A percentile compares a stretch with the other conserved stretches of the same genome.
phyloP scores from a whole-genome alignment of 2,329 filamentous ascomycete genomes.

The Penicillium capsulatum region DNA sequence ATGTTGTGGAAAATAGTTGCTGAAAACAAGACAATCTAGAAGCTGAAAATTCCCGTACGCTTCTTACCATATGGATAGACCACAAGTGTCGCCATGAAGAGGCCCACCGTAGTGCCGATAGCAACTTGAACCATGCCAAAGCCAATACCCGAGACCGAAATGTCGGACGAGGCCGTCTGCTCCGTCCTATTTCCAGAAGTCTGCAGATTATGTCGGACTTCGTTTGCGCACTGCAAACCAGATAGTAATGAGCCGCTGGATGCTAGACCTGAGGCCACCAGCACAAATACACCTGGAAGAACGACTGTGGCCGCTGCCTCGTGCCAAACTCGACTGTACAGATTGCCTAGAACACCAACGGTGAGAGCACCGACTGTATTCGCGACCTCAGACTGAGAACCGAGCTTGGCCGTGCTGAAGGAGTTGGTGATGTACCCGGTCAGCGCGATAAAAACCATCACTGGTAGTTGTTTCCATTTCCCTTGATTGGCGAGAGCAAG shows the following conservation, averaged over 20 bases:
- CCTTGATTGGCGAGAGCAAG: constrained; percentile 78
- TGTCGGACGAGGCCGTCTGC: constrained; percentile 23
- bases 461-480: constrained; percentile 72
- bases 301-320: constrained; percentile 81
- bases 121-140: constrained; percentile 50
- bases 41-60: constrained; percentile 48
- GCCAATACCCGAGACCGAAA: constrained; percentile 46
- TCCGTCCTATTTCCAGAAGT: constrained; percentile 23
- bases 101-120: constrained; percentile 48
- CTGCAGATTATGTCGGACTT: constrained; percentile 39
- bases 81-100: constrained; percentile 47
- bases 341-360: constrained; percentile 75
- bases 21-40: too few relatives aligned
- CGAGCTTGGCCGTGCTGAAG: constrained; percentile 66
- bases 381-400: constrained; percentile 67
- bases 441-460: constrained; percentile 72
- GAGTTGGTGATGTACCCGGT: constrained; percentile 74
- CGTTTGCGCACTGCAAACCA: constrained; percentile 56
- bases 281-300: constrained; percentile 79
- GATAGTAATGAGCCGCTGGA: constrained; percentile 56
- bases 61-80: constrained; percentile 49
- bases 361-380: constrained; percentile 74
- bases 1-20: too few relatives aligned
- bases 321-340: constrained; percentile 70
- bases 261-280: constrained; percentile 59